Percentiles rank a stretch among this genome's conserved stretches.
These are phyloP conservation scores for Epichloe typhina DNA, from an alignment of 2,329 filamentous ascomycete species.

Conservation along the genomic window DNA sequence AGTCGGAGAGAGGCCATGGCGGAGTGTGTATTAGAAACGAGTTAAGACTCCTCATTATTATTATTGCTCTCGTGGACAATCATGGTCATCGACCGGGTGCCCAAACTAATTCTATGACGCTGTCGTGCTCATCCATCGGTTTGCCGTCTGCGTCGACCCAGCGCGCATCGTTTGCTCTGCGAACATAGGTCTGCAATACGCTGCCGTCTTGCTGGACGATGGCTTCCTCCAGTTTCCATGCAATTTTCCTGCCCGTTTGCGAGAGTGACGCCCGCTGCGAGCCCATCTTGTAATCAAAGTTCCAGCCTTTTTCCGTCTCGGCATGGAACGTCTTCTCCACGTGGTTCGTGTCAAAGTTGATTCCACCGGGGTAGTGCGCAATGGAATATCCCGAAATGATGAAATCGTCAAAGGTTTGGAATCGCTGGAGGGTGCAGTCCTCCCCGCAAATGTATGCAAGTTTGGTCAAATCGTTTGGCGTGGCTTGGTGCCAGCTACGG, in stretches of 20 bases:
- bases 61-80: too few species aligned
- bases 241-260: conserved; percentile 35
- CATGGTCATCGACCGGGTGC: conserved; percentile 17
- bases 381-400: conserved; percentile 47
- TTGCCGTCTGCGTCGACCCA: conserved; percentile 32
- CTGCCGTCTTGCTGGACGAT: conserved; percentile 31
- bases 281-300: conserved; percentile 35
- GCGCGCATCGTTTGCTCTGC: conserved; percentile 35
- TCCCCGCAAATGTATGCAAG: conserved; percentile 31
- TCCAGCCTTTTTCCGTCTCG: conserved; percentile 32
- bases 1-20: too few species aligned
- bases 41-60: too few species aligned
- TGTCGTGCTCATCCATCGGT: conserved; percentile 37
- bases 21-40: too few species aligned
- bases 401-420: conserved; percentile 38
- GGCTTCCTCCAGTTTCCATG: conserved; percentile 39
- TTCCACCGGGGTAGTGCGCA: conserved; percentile 38
- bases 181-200: conserved; percentile 38
- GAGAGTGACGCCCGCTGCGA: conserved; percentile 32
- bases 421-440: conserved; percentile 45
- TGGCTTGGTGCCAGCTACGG: conserved; percentile 43
- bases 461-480: conserved; percentile 40
- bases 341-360: conserved; percentile 34
- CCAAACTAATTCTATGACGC: conserved; percentile 43
- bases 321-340: conserved; percentile 39